A percentile compares a stretch with the other conserved stretches of the same genome.
These are phyloP conservation scores for Coniosporium uncinatum DNA, from an alignment of 2,329 filamentous ascomycete species.

Conservation along the genomic window DNA sequence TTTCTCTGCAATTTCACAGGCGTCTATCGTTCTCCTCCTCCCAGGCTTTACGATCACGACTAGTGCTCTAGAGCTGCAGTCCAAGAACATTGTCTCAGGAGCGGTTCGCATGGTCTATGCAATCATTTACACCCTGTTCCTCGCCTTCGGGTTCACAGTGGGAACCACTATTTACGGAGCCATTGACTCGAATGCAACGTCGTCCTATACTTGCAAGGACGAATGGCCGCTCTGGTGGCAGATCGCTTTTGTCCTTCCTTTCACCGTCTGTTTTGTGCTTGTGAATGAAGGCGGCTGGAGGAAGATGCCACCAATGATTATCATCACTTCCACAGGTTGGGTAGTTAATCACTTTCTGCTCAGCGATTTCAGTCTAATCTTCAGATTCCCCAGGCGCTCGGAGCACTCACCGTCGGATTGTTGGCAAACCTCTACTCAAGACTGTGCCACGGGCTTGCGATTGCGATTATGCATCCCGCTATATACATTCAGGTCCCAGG, in stretches of 20 bases:
- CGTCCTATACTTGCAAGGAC: constrained; percentile 32
- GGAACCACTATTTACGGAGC: constrained; percentile 42
- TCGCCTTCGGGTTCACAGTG: constrained; percentile 45
- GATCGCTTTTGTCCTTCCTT: constrained; percentile 70
- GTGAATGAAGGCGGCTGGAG: constrained; percentile 81
- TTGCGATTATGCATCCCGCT: constrained; percentile 78
- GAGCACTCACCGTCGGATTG: constrained; percentile 70
- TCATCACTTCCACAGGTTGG: constrained; percentile 70
- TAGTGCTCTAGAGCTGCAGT: constrained; percentile 41
- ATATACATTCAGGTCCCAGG: constrained; percentile 69
- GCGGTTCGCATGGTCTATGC: constrained; percentile 47
- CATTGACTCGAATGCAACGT: constrained; percentile 39
- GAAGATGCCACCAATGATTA: constrained; percentile 70
- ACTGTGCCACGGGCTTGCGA: constrained; percentile 71
- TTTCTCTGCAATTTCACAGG: constrained; percentile 44
- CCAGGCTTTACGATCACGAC: constrained; percentile 46
- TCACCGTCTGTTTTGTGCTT: constrained; percentile 68
- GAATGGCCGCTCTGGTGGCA: constrained; percentile 46
- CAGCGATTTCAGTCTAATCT: constrained; percentile 60
- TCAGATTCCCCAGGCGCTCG: constrained; percentile 73
- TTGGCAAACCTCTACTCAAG: constrained; percentile 76
- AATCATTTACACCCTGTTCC: constrained; percentile 45
- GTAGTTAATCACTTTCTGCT: constrained; percentile 70
- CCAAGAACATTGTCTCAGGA: constrained; percentile 39
- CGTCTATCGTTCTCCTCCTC: constrained; percentile 41